Evolutionary conservation across 148 eudicot species (phyloP).

Genomic region (Rhododendron simsii): DNA sequence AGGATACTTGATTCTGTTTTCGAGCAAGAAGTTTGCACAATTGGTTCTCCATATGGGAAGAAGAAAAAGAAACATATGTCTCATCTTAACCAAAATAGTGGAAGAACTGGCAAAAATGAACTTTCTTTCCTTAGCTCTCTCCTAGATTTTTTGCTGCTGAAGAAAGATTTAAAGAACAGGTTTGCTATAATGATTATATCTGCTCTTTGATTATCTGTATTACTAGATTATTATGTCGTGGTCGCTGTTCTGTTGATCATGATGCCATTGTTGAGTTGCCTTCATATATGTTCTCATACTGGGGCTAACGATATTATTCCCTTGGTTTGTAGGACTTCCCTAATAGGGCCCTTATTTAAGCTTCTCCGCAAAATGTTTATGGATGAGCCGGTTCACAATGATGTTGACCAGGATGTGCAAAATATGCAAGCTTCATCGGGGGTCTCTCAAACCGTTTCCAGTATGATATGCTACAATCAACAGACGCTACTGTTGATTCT

Average conservation of each 20-base stretch:
- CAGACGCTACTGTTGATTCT: slow-evolving; percentile 68
- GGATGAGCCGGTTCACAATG: slow-evolving; percentile 26
- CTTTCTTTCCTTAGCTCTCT: slow-evolving; percentile 57
- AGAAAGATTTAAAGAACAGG: slow-evolving; percentile 72
- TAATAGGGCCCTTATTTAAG: slow-evolving; percentile 66
- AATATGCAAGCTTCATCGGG: slow-evolving; percentile 35
- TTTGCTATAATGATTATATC: slow-evolving; percentile 6
- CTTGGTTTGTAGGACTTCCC: slow-evolving; percentile 34
- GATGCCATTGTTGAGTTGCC: slow-evolving; percentile 3
- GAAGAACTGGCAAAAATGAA: slow-evolving; percentile 12
- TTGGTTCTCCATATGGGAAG: slow-evolving; percentile 28
- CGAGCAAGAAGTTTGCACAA: slow-evolving; percentile 20
- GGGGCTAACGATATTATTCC: not conserved
- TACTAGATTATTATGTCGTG: not conserved
- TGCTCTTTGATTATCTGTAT: not conserved
- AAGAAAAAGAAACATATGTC: slow-evolving; percentile 47
- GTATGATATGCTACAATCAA: slow-evolving; percentile 44
- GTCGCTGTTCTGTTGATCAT: not conserved
- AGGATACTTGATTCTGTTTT: slow-evolving; percentile 41
- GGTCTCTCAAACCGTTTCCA: slow-evolving; percentile 27
- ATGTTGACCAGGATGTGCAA: slow-evolving; percentile 23
- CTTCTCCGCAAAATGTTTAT: slow-evolving; percentile 51
- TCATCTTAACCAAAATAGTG: slow-evolving; percentile 2
- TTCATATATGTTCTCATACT: not conserved
- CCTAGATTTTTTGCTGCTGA: slow-evolving; percentile 70